phyloP scores from a whole-genome alignment of 768 basidiomycete species.

The Psilocybe cubensis region DNA sequence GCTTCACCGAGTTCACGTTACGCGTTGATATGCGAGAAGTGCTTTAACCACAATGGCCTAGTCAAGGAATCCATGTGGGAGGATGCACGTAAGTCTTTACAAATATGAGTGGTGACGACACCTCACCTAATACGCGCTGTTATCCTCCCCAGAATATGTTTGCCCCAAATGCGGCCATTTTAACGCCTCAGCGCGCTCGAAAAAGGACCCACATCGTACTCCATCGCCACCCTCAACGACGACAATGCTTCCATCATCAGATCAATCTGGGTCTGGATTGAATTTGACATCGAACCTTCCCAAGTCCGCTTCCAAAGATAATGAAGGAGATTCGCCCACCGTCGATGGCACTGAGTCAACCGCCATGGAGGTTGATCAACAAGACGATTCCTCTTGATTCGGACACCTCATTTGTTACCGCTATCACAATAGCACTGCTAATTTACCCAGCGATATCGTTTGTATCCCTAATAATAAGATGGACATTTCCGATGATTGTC shows the following conservation, averaged over 20 bases:
- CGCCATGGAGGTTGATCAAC: conserved; percentile 36
- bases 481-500: not conserved
- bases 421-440: not conserved
- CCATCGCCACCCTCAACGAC: conserved; percentile 16
- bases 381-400: conserved; percentile 3
- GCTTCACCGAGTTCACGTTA: conserved; percentile 59
- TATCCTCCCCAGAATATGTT: conserved; percentile 62
- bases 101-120: not conserved
- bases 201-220: conserved; percentile 24
- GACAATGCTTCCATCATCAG: conserved; percentile 17
- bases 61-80: conserved; percentile 84
- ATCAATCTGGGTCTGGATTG: conserved; percentile 10
- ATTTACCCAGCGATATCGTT: not conserved
- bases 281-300: conserved; percentile 7
- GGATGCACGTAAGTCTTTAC: conserved; percentile 68
- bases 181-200: conserved; percentile 56
- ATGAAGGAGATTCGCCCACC: conserved; percentile 22
- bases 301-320: conserved; percentile 6
- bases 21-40: conserved; percentile 87
- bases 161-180: conserved; percentile 89
- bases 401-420: not conserved
- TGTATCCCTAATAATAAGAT: conserved; percentile 1
- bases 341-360: conserved; percentile 24
- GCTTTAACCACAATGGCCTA: conserved; percentile 88
- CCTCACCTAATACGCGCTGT: not conserved